Conservation (phyloP, 148 eudicot species). For the Heliamphora exappendiculata region DNA sequence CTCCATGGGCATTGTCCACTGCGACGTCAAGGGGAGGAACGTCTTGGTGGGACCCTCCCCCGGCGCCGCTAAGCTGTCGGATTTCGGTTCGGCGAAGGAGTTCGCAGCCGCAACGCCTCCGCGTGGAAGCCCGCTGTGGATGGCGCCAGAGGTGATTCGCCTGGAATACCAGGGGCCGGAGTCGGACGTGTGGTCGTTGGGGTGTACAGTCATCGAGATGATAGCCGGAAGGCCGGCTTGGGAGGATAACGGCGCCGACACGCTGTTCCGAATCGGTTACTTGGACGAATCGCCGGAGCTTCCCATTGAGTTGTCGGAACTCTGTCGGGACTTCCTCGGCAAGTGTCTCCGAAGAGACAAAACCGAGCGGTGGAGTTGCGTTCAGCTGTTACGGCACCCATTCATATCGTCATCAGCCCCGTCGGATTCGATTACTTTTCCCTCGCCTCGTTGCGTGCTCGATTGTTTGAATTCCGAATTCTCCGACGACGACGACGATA, state of each 20-base stretch:
- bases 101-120: slow-evolving; percentile 16
- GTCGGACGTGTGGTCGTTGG: slow-evolving; percentile 80
- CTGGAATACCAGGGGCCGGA: slow-evolving; percentile 63
- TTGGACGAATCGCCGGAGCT: slow-evolving; percentile 45
- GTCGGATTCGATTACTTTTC: slow-evolving; percentile 2
- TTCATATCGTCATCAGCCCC: slow-evolving; percentile 27
- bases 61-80: slow-evolving; percentile 53
- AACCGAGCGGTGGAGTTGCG: slow-evolving; percentile 56
- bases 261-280: slow-evolving; percentile 47
- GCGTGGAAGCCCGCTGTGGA: slow-evolving; percentile 88
- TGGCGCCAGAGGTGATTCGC: slow-evolving; percentile 87
- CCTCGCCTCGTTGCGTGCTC: slow-evolving; percentile 57
- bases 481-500: slow-evolving; percentile 26
- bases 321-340: slow-evolving; percentile 42
- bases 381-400: slow-evolving; percentile 62
- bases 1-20: slow-evolving; percentile 43
- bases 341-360: slow-evolving; percentile 54
- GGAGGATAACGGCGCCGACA: slow-evolving; percentile 42
- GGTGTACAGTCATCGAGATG: slow-evolving; percentile 88
- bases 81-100: slow-evolving; percentile 61
- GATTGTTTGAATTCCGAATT: slow-evolving; percentile 37
- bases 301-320: slow-evolving; percentile 39
- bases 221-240: slow-evolving; percentile 68
- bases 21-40: slow-evolving; percentile 76
- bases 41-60: slow-evolving; percentile 34